phyloP scores from a whole-genome alignment of 1,139 yeast species.

The Petasospora fabianii region DNA sequence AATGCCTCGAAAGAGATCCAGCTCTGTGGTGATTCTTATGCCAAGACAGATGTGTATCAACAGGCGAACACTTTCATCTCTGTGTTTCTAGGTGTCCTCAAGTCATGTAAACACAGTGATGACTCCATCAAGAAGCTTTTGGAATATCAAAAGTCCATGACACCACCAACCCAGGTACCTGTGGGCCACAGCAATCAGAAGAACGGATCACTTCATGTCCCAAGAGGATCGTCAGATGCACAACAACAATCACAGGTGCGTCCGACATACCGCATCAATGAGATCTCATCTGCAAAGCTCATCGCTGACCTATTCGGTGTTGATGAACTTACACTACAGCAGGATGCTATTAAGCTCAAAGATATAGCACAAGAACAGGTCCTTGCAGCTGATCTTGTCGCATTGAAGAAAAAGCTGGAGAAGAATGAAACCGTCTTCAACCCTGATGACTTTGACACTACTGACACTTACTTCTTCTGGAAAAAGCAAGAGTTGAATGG shows the following conservation, averaged over 20 bases:
- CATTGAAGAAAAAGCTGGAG: conserved; percentile 30
- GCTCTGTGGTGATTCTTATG: conserved; percentile 41
- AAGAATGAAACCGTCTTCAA: conserved; percentile 39
- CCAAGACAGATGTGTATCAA: conserved; percentile 45
- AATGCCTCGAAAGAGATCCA: conserved; percentile 34
- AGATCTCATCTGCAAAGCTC: conserved; percentile 43
- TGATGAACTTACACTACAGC: conserved; percentile 43
- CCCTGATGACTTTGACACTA: conserved; percentile 41
- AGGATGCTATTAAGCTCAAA: conserved; percentile 43
- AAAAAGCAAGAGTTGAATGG: conserved; percentile 41
- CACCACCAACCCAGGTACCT: conserved; percentile 19
- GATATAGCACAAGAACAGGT: conserved; percentile 42
- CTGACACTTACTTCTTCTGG: conserved; percentile 48
- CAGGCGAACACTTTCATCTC: conserved; percentile 59
- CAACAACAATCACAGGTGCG: conserved; percentile 18
- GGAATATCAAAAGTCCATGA: conserved; percentile 39
- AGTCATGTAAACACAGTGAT: conserved; percentile 42
- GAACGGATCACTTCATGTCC: too few relatives aligned
- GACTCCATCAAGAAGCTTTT: conserved; percentile 41
- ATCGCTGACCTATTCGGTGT: conserved; percentile 41
- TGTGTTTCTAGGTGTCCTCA: conserved; percentile 47
- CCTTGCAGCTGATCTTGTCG: conserved; percentile 44
- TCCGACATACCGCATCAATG: conserved; percentile 48
- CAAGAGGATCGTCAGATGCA: conserved; percentile 2
- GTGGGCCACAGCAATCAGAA: too few relatives aligned